These are phyloP conservation scores for Paxillus involutus DNA, from an alignment of 768 basidiomycete genomes.

Conservation along the genomic window DNA sequence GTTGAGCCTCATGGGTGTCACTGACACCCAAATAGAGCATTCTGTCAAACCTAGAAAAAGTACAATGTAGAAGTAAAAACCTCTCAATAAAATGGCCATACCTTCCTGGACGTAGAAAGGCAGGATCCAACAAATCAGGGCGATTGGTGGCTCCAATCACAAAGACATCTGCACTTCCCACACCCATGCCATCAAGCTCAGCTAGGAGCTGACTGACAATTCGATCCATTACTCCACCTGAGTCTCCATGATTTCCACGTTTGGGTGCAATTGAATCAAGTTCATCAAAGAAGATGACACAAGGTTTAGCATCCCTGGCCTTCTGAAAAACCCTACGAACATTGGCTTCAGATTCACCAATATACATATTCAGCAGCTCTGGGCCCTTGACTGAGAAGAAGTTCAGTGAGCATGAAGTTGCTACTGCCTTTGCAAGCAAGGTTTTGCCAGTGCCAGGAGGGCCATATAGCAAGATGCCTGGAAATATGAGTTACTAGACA, in stretches of 20 bases:
- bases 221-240: slow-evolving; percentile 96
- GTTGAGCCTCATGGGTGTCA: slow-evolving; percentile 80
- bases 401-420: slow-evolving; percentile 91
- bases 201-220: slow-evolving; percentile 94
- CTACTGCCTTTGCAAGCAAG: slow-evolving; percentile 92
- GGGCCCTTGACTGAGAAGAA: slow-evolving; percentile 98
- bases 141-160: slow-evolving; percentile 96
- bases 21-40: slow-evolving; percentile 96
- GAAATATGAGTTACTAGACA: background rate
- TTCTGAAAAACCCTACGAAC: slow-evolving; percentile 90
- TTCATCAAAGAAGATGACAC: slow-evolving; percentile 97
- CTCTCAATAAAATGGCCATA: slow-evolving; percentile 27
- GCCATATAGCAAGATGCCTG: slow-evolving; percentile 89
- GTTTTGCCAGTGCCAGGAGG: slow-evolving; percentile 98
- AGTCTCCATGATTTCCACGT: slow-evolving; percentile 92
- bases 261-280: slow-evolving; percentile 94
- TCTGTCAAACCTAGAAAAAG: slow-evolving; percentile 79
- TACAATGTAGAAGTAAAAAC: background rate
- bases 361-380: slow-evolving; percentile 96
- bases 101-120: slow-evolving; percentile 87
- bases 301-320: slow-evolving; percentile 89
- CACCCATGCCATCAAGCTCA: slow-evolving; percentile 88
- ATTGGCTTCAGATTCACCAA: slow-evolving; percentile 97
- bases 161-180: slow-evolving; percentile 73
- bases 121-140: slow-evolving; percentile 89